phyloP scores from a whole-genome alignment of 2,329 filamentous ascomycete species.

The Fusarium sp. region DNA sequence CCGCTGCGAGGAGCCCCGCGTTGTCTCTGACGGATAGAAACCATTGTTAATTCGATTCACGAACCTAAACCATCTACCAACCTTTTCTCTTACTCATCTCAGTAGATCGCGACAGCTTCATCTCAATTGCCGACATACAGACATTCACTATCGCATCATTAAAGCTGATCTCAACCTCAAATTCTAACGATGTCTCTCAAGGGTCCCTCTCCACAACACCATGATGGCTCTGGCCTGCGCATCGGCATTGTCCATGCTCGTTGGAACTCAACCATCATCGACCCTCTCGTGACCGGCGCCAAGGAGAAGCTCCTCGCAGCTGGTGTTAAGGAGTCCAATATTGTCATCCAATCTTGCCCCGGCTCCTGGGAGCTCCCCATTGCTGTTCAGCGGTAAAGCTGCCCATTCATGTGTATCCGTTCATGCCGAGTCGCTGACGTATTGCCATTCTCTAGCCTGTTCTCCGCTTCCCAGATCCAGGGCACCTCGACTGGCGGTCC shows the following conservation, averaged over 20 bases:
- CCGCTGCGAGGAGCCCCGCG: conserved; percentile 44
- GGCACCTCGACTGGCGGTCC: conserved; percentile 71
- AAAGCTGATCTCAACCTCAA: background rate
- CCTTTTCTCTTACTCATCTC: background rate
- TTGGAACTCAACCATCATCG: conserved; percentile 93
- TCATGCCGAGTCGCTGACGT: conserved; percentile 27
- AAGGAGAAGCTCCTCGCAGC: conserved; percentile 80
- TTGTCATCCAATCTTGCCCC: conserved; percentile 88
- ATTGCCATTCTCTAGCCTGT: conserved; percentile 67
- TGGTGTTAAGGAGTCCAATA: conserved; percentile 89
- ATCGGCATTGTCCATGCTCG: conserved; percentile 96
- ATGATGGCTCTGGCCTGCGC: conserved; percentile 79
- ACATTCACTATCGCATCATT: conserved; percentile 16
- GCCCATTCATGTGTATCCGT: conserved; percentile 14
- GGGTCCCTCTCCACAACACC: conserved; percentile 67
- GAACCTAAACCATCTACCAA: conserved; percentile 19
- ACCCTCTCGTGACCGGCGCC: conserved; percentile 83
- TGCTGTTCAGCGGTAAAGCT: conserved; percentile 80
- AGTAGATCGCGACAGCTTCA: conserved; percentile 19
- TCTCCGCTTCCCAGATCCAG: conserved; percentile 88
- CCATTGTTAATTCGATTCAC: conserved; percentile 18
- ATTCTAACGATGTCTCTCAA: conserved; percentile 57
- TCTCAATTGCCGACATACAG: background rate
- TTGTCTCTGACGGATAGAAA: conserved; percentile 8
- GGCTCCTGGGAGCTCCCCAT: conserved; percentile 96